Conservation (phyloP, 768 basidiomycete species). For the Udeniomyces megalosporus region DNA sequence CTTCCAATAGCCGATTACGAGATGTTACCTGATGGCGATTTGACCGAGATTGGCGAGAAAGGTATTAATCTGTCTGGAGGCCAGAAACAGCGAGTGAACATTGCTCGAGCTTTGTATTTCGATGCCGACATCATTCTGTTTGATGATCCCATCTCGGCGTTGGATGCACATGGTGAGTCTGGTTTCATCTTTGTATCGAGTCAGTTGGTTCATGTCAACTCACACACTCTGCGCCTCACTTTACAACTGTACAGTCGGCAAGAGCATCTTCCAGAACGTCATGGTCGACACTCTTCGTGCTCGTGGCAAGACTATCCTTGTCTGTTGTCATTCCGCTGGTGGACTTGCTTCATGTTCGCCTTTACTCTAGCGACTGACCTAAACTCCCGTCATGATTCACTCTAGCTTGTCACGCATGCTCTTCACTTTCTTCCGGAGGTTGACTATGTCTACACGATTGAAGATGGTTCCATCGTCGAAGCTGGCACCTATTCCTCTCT, state of each 20-base stretch:
- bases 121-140: slow-evolving; percentile 78
- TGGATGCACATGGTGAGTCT: slow-evolving; percentile 52
- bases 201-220: not conserved
- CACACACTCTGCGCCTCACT: not conserved
- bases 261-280: slow-evolving; percentile 68
- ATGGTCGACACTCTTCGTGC: slow-evolving; percentile 40
- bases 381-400: too few relatives aligned
- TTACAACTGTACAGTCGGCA: slow-evolving; percentile 41
- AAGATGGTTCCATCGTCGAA: slow-evolving; percentile 61
- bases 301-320: slow-evolving; percentile 57
- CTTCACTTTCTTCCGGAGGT: slow-evolving; percentile 77
- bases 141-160: slow-evolving; percentile 72
- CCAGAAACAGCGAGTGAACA: slow-evolving; percentile 63
- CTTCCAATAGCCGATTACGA: slow-evolving; percentile 41
- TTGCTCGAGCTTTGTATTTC: slow-evolving; percentile 75
- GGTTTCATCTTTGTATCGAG: not conserved
- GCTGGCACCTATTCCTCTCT: slow-evolving; percentile 62
- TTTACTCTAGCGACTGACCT: too few relatives aligned
- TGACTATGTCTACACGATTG: slow-evolving; percentile 55
- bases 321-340: too few relatives aligned
- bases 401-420: slow-evolving; percentile 85
- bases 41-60: slow-evolving; percentile 45
- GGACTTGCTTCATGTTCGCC: too few relatives aligned
- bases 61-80: slow-evolving; percentile 52
- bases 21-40: slow-evolving; percentile 53